Conservation (phyloP, 768 basidiomycete species). For the Leccinellum albellum region DNA sequence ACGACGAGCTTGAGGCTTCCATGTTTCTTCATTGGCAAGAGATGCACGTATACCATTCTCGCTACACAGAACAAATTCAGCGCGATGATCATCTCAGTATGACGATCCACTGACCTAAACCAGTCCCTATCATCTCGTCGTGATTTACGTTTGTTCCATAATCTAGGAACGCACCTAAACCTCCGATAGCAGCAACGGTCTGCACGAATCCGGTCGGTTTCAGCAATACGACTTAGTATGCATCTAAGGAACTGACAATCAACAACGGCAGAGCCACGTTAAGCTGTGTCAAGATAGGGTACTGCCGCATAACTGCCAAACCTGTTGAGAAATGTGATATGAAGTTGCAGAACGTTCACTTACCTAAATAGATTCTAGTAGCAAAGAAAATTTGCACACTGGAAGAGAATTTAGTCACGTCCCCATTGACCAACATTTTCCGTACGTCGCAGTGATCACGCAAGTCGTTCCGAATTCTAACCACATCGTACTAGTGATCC, state of each 20-base stretch:
- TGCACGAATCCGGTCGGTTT: background rate
- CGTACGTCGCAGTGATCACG: slow-evolving; percentile 3
- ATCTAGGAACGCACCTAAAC: slow-evolving; percentile 1
- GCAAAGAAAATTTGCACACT: slow-evolving; percentile 9
- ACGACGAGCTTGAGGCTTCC: background rate
- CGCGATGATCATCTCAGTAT: background rate
- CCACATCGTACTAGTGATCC: background rate
- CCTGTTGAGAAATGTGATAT: background rate
- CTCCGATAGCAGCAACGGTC: background rate
- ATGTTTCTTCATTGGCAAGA: background rate
- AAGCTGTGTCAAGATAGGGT: background rate
- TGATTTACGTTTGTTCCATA: background rate
- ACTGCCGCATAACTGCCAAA: slow-evolving; percentile 3
- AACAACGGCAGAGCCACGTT: background rate
- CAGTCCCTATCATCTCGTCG: slow-evolving; percentile 1
- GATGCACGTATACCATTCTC: background rate
- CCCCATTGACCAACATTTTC: background rate
- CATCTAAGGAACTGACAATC: slow-evolving; percentile 3
- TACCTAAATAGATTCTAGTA: slow-evolving; percentile 5
- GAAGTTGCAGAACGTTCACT: background rate
- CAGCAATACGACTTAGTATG: background rate
- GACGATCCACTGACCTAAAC: slow-evolving; percentile 3
- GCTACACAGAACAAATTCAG: background rate
- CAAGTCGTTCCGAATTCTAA: background rate
- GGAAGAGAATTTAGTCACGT: background rate